Evolutionary conservation across 2,329 filamentous ascomycete species (phyloP).

Genomic region (Trichoderma guizhouense): DNA sequence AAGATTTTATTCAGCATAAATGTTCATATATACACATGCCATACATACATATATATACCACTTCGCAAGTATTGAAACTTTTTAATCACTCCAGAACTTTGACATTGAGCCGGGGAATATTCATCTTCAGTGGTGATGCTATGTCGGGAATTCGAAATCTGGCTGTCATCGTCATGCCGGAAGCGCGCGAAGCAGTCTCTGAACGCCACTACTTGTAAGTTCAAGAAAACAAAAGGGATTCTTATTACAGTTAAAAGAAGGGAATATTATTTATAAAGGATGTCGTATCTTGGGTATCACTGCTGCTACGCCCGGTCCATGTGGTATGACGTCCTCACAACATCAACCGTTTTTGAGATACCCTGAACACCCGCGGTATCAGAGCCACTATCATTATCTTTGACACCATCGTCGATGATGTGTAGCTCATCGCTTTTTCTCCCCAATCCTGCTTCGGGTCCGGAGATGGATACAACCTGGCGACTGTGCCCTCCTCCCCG

Average conservation of each 20-base stretch:
- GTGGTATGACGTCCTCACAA: constrained; percentile 11
- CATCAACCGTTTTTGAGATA: constrained; percentile 11
- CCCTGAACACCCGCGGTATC: not conserved
- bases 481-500: not conserved
- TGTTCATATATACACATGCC: not conserved
- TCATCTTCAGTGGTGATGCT: too few species aligned
- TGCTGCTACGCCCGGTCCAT: not conserved
- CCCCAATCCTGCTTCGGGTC: not conserved
- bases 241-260: not conserved
- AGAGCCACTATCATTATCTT: constrained; percentile 28
- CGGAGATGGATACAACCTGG: not conserved
- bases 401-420: not conserved
- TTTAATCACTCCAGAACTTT: not conserved
- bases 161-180: too few species aligned
- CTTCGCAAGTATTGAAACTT: not conserved
- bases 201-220: too few species aligned
- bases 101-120: not conserved
- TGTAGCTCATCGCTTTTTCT: constrained; percentile 12
- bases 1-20: constrained; percentile 6
- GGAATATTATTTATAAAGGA: not conserved
- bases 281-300: not conserved
- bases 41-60: not conserved
- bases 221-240: not conserved
- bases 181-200: not conserved
- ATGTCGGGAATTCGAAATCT: not conserved